Base-by-base conservation (phyloP, 1,284 basidiomycete genomes). In the Tilletia walkeri region DNA sequence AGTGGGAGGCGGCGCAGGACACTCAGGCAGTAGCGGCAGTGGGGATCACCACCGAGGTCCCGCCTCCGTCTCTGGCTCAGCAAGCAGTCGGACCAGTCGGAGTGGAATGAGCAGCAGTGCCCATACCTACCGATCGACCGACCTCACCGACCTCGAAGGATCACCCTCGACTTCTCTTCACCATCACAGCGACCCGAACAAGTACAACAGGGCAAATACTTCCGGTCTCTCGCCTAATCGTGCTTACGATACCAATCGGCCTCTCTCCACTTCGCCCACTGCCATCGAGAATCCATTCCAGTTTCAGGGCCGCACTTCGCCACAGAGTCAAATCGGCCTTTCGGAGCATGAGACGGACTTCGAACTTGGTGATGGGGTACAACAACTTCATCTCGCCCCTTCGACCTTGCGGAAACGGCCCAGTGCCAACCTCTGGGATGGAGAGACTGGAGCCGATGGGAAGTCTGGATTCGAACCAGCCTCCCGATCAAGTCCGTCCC, bases 61-160 rank as follows among this genome's bases (percentile, higher is more conserved):
- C 16, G 59, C 59, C 7, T 63, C 59, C 1, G 12, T 20, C 2
- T 63, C 36, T 63, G 59, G 59, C 16, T 63, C 34, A 7, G 59
- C 34, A 39, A 63, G 59, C 59, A 63, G 59, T 41, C 30, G 59
- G 12, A 63, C 59, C 3, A 63, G 59, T 39, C 30, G 59, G 12
- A 63, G 59, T 20, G 59, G 59, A 12, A 63, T 63, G 59, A 63
- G 59, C 59, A 94, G 95, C 82, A 94, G 94, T 84, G 87, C 90
- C 18, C 59, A 63, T 39, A 63, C 59, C 36, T 63, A 63, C 36
- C 34, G 59, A 18, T 77, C 76, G 47, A 77, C 76, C 49, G 76
- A 77, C 59, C 69, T 77, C 48, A 77, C 76, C 45, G 76, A 77
- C 61, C 74, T 73, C 7, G 76, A 77, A 24, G 73, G 70, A 48